Evolutionary conservation across 768 basidiomycete genomes (phyloP).

Genomic region (Bullera alba): DNA sequence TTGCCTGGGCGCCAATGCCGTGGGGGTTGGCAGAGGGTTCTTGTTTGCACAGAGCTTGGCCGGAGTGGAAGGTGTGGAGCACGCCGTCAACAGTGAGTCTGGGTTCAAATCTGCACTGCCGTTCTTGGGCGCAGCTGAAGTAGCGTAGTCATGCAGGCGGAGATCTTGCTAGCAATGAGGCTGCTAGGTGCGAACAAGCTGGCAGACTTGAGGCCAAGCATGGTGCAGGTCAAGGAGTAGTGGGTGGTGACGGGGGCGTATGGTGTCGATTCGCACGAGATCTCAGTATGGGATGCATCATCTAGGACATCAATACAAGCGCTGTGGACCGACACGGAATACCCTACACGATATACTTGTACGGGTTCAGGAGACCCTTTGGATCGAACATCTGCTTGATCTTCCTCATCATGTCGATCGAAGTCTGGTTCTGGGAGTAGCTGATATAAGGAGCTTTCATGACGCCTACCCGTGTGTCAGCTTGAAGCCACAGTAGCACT

Average conservation of each 20-base stretch:
- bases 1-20: constrained; percentile 42
- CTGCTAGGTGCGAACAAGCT: constrained; percentile 64
- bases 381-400: constrained; percentile 87
- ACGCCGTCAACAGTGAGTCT: constrained; percentile 38
- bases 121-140: constrained; percentile 11
- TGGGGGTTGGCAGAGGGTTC: constrained; percentile 41
- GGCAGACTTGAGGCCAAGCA: constrained; percentile 62
- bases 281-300: no score
- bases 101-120: neutral
- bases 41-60: constrained; percentile 38
- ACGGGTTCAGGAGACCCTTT: constrained; percentile 81
- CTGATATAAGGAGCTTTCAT: constrained; percentile 86
- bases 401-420: constrained; percentile 81
- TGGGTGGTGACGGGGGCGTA: constrained; percentile 1
- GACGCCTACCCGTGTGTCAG: constrained; percentile 49
- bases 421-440: constrained; percentile 74
- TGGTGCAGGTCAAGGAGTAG: constrained; percentile 54
- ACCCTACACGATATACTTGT: constrained; percentile 32
- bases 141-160: constrained; percentile 67
- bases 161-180: constrained; percentile 70
- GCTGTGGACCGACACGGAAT: no score
- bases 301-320: no score
- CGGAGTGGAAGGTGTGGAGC: constrained; percentile 33
- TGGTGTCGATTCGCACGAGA: no score
- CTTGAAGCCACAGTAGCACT: neutral